phyloP scores from a whole-genome alignment of 2,329 filamentous ascomycete species.

The Samsoniella hepiali region DNA sequence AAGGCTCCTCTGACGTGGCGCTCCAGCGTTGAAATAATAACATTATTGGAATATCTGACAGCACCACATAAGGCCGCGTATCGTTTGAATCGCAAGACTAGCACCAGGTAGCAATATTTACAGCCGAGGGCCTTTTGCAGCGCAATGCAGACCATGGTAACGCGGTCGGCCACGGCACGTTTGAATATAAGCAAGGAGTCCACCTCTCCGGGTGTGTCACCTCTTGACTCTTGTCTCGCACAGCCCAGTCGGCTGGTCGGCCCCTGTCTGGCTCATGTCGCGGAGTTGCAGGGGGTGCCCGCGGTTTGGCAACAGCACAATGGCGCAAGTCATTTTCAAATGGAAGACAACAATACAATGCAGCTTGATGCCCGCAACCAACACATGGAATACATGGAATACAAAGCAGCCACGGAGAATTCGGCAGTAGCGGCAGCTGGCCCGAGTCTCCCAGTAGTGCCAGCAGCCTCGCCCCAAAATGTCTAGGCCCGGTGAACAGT shows the following conservation, averaged over 20 bases:
- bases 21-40: not conserved
- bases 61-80: not conserved
- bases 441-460: too few species aligned
- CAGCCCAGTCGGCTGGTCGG: not conserved
- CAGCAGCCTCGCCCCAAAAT: too few species aligned
- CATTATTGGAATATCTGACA: not conserved
- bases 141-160: not conserved
- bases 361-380: not conserved
- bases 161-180: not conserved
- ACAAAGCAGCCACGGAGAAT: too few species aligned
- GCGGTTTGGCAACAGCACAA: not conserved
- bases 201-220: not conserved
- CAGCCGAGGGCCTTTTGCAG: not conserved
- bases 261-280: conserved; percentile 2
- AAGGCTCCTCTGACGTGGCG: conserved; percentile 12
- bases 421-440: too few species aligned
- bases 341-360: not conserved
- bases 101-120: not conserved
- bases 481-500: too few species aligned
- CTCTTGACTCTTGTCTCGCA: not conserved
- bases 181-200: not conserved
- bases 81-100: not conserved
- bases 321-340: not conserved
- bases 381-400: too few species aligned
- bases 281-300: conserved; percentile 4